These are phyloP conservation scores for Scheffersomyces stipitis DNA, from an alignment of 805 yeast genomes.

Conservation along the genomic window DNA sequence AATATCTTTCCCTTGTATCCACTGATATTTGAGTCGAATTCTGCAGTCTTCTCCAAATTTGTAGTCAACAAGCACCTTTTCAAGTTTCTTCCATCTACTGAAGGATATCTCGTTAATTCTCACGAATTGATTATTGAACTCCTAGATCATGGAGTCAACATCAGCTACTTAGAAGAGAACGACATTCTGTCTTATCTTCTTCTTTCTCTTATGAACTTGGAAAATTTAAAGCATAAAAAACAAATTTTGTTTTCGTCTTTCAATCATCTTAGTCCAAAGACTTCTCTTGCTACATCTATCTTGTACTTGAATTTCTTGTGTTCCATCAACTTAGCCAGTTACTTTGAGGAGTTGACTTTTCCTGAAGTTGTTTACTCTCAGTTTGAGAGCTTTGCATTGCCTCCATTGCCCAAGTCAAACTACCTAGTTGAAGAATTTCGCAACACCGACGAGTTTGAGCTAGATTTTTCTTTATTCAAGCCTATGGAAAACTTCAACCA, in stretches of 20 bases:
- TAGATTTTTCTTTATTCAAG: constrained; percentile 1
- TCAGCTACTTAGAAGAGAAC: constrained; percentile 10
- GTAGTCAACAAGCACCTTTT: neutral
- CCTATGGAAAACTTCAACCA: constrained; percentile 4
- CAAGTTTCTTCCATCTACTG: neutral
- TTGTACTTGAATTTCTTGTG: constrained; percentile 18
- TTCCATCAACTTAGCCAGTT: constrained; percentile 10
- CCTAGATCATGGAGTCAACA: constrained; percentile 19
- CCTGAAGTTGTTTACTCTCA: constrained; percentile 12
- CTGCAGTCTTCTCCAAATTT: neutral
- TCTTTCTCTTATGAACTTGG: constrained; percentile 8
- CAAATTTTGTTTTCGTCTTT: constrained; percentile 14
- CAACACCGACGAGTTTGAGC: constrained; percentile 5
- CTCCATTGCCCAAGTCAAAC: constrained; percentile 32
- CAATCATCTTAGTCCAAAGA: constrained; percentile 18
- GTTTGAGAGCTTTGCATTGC: constrained; percentile 18
- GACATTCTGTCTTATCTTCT: constrained; percentile 7
- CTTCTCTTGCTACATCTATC: constrained; percentile 17
- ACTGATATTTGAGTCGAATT: neutral
- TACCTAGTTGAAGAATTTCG: constrained; percentile 9
- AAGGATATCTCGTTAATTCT: neutral
- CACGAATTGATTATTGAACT: constrained; percentile 20
- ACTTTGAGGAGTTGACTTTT: constrained; percentile 6
- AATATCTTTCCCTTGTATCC: neutral
- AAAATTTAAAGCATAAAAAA: constrained; percentile 7